Evolutionary conservation across 768 basidiomycete genomes (phyloP), one percentile per base, ranked within the genome.

Genomic region (Calvatia gigantea): DNA sequence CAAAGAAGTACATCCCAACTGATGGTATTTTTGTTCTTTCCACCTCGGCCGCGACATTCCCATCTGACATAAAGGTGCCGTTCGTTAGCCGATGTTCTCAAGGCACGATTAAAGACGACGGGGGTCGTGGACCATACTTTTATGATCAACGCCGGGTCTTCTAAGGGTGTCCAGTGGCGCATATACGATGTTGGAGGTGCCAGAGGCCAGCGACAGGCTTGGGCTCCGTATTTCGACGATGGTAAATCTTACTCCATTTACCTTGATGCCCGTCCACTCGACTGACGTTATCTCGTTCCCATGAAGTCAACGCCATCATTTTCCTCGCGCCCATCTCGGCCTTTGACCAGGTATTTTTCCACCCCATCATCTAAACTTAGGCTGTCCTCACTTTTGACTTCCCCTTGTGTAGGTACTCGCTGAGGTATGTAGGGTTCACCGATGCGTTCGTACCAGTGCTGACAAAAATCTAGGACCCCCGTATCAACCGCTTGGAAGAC

Each of bases 221-320:
- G 91, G 91, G 88, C 88, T 11, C 90, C 91, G 4, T 94, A 91
- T 69, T 93, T 94, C 60, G 87, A 91, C 62, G 86, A 91, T 67
- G 87, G 89, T 90, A 61, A 63, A 79, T 72, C 29, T 57, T 57
- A 32, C 33, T 39, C 23, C 49, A 19, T 33, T 9, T 41, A 42
- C 42, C 42, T 21, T 25, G 29, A 43, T 6, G 31, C 32, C 28
- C 37, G 42, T 27, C 42, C 33, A 45, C 9, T 19, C 48, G 12
- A 41, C 35, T 54, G 25, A 53, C 59, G 28, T 51, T 41, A 46
- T 21, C 32, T 4, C 57, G 33, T 67, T 25, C n/a, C 25, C 41
- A 42, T 42, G 41, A 21, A 92, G 91, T 91, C 33, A 87, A 90
- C 66, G 89, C 89, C 41, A 89, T 94, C 65, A 92, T 94, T 58